These are phyloP conservation scores for Fusarium sp. DNA, from an alignment of 2,329 filamentous ascomycete species.

Conservation along the genomic window DNA sequence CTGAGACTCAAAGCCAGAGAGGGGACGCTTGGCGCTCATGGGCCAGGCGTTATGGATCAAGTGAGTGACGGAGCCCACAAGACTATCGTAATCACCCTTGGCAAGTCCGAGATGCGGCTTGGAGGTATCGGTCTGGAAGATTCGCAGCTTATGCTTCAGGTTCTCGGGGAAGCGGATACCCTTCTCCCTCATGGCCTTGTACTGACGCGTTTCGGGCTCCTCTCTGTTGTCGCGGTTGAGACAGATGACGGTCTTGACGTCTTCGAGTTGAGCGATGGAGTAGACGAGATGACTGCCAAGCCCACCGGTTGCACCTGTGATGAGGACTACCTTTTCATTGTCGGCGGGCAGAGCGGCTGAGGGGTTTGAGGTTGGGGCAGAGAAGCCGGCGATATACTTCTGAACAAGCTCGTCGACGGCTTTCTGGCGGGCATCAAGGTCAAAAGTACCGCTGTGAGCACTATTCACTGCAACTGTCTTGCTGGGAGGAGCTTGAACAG, in stretches of 20 bases:
- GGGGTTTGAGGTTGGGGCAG: neutral
- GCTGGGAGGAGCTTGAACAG: neutral
- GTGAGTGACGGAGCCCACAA: conserved; percentile 7
- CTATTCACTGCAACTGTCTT: neutral
- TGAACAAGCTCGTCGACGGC: conserved; percentile 17
- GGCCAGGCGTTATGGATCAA: conserved; percentile 40
- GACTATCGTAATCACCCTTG: neutral
- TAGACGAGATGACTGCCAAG: conserved; percentile 31
- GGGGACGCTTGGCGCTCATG: conserved; percentile 37
- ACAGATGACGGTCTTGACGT: conserved; percentile 14
- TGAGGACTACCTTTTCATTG: conserved; percentile 8
- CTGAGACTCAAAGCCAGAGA: conserved; percentile 31
- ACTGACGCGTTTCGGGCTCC: neutral
- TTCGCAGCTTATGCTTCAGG: conserved; percentile 14
- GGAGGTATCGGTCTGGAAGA: conserved; percentile 21
- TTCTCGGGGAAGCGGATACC: conserved; percentile 20
- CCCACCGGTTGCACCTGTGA: conserved; percentile 19
- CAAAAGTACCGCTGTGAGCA: neutral
- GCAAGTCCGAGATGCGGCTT: conserved; percentile 12
- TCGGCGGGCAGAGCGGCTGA: neutral
- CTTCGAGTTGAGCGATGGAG: conserved; percentile 19
- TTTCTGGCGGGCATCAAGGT: neutral
- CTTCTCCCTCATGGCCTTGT: conserved; percentile 31
- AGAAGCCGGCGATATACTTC: conserved; percentile 10
- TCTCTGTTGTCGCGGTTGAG: conserved; percentile 24